A percentile compares a stretch with the other conserved stretches of the same genome.
These are phyloP conservation scores for Claviceps maximensis DNA, from an alignment of 2,329 filamentous ascomycete genomes.

Conservation along the genomic window DNA sequence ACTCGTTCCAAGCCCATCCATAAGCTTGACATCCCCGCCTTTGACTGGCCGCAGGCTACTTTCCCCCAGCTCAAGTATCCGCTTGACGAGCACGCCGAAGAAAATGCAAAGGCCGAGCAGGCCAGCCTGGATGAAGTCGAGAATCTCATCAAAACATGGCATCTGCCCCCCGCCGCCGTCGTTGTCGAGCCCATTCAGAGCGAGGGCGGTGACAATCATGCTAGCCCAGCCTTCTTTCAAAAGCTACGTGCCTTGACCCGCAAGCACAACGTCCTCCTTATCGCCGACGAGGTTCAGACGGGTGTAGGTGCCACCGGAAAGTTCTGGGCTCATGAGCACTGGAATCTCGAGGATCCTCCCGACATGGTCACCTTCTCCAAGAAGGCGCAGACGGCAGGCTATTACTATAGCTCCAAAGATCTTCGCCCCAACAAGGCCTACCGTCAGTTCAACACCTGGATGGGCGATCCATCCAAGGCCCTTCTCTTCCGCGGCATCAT, in stretches of 20 bases:
- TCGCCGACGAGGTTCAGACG: conserved; percentile 90
- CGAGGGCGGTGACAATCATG: conserved; percentile 91
- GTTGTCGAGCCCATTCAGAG: conserved; percentile 87
- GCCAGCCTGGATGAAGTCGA: conserved; percentile 75
- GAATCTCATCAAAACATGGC: conserved; percentile 65
- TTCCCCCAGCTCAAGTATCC: conserved; percentile 83
- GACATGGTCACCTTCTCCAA: conserved; percentile 95
- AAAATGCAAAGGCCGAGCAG: conserved; percentile 72
- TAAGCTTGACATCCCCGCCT: conserved; percentile 88
- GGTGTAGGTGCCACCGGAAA: conserved; percentile 85
- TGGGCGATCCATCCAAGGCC: conserved; percentile 79
- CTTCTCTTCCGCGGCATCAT: conserved; percentile 80
- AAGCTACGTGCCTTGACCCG: conserved; percentile 68
- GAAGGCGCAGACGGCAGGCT: conserved; percentile 88
- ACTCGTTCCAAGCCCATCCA: conserved; percentile 89
- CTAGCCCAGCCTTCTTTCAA: conserved; percentile 74
- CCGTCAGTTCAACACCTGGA: conserved; percentile 96
- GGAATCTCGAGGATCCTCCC: conserved; percentile 64
- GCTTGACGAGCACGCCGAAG: conserved; percentile 61
- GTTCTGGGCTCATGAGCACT: conserved; percentile 97
- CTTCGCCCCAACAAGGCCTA: conserved; percentile 86
- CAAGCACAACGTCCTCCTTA: conserved; percentile 67
- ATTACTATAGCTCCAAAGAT: conserved; percentile 73
- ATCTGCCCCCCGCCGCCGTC: conserved; percentile 66
- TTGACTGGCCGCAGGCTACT: conserved; percentile 85